Percentiles rank a stretch among this genome's conserved stretches.
These are phyloP conservation scores for Ensete ventricosum DNA, from an alignment of 176 grass and related monocot species.

Conservation along the genomic window DNA sequence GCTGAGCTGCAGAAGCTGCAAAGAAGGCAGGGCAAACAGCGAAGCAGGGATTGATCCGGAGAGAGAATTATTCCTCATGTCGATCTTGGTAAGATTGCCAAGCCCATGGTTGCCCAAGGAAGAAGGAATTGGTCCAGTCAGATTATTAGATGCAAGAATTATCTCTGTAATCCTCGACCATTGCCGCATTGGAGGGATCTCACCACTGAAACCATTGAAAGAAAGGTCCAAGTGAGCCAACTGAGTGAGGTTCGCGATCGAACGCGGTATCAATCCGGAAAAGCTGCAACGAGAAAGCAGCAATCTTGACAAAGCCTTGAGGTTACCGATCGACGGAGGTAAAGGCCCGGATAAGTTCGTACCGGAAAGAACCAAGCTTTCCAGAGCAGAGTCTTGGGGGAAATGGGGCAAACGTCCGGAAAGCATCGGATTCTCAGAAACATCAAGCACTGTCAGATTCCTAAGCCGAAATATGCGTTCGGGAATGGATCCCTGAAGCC, in stretches of 20 bases:
- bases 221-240: constrained; percentile 31
- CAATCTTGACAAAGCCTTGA: constrained; percentile 29
- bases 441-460: constrained; percentile 29
- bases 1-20: constrained; percentile 22
- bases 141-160: constrained; percentile 29
- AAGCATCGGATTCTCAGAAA: constrained; percentile 23
- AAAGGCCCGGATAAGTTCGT: constrained; percentile 25
- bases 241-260: constrained; percentile 30
- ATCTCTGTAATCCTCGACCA: constrained; percentile 19
- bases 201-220: constrained; percentile 35
- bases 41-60: constrained; percentile 25
- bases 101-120: constrained; percentile 8
- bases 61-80: constrained; percentile 32
- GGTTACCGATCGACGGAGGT: constrained; percentile 20
- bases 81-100: constrained; percentile 13
- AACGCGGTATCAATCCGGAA: constrained; percentile 31
- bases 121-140: constrained; percentile 23
- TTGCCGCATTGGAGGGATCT: constrained; percentile 24
- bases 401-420: constrained; percentile 23
- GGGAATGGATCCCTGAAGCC: constrained; percentile 28
- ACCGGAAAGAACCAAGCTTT: constrained; percentile 14
- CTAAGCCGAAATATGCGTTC: constrained; percentile 24
- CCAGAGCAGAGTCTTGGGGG: constrained; percentile 8
- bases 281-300: constrained; percentile 26
- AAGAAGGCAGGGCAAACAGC: constrained; percentile 35